A percentile compares a stretch with the other conserved stretches of the same genome.
Evolutionary conservation across 345 rosid species (phyloP).

Genomic region (Barbarea vulgaris): DNA sequence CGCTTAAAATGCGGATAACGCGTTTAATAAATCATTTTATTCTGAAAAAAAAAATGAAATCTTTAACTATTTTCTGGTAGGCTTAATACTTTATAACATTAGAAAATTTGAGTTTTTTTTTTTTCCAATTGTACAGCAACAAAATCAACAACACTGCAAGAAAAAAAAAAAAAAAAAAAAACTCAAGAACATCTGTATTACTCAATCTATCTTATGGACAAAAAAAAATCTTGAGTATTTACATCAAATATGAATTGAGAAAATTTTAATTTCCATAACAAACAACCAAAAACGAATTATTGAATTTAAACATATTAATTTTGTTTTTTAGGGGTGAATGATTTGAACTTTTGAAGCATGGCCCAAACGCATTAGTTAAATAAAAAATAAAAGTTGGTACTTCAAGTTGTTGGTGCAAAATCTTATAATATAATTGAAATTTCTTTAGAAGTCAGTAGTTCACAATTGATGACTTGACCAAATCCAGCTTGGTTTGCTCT

Average conservation of each 20-base stretch:
- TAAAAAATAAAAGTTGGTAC: conserved; percentile 15
- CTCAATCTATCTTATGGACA: no score
- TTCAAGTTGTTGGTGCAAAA: conserved; percentile 33
- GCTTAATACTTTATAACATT: background rate
- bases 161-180: no score
- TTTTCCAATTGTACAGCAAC: background rate
- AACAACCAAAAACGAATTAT: no score
- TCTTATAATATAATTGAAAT: background rate
- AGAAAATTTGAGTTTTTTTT: background rate
- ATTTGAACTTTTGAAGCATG: conserved; percentile 13
- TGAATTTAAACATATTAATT: background rate
- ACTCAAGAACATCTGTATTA: background rate
- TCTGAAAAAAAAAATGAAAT: background rate
- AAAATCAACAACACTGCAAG: no score
- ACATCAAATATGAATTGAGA: no score
- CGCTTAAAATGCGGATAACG: conserved; percentile 21
- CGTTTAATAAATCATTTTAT: conserved; percentile 10
- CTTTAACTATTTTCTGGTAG: background rate
- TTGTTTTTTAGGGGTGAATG: background rate
- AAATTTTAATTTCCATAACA: no score
- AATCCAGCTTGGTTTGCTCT: conserved; percentile 20
- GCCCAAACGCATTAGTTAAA: background rate
- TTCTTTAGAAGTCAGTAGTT: conserved; percentile 11
- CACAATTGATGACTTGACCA: conserved; percentile 31
- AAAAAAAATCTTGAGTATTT: no score